phyloP scores from a whole-genome alignment of 306 rosid species.

The Amphicarpaea edgeworthii region DNA sequence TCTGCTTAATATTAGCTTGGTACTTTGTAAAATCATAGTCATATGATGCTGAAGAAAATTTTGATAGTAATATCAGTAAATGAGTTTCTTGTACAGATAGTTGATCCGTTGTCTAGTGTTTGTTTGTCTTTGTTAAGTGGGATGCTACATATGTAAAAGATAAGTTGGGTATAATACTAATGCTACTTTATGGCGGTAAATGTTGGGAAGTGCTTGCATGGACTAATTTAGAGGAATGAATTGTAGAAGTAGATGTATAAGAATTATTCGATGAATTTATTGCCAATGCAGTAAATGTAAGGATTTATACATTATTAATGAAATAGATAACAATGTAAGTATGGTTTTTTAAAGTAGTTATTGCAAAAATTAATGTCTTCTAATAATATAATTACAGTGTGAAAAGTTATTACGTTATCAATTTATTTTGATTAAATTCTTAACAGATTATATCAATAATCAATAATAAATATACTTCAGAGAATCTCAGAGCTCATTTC shows the following conservation, averaged over 20 bases:
- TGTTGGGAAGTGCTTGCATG: background rate
- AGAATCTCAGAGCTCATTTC: background rate
- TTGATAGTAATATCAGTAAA: slow-evolving; percentile 3
- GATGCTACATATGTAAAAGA: background rate
- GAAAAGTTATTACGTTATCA: background rate
- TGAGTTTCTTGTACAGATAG: slow-evolving; percentile 13
- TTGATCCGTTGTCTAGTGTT: slow-evolving; percentile 2
- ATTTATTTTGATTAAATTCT: background rate
- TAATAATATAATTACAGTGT: background rate
- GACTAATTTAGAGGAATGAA: background rate
- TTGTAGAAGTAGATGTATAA: background rate
- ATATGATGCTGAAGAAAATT: slow-evolving; percentile 10
- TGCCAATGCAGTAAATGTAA: background rate
- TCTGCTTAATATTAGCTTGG: background rate
- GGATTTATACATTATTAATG: no score
- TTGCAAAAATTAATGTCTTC: background rate
- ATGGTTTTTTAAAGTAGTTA: background rate
- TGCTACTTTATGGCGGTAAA: background rate
- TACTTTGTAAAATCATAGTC: slow-evolving; percentile 23
- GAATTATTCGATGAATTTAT: background rate
- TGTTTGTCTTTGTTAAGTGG: slow-evolving; percentile 2
- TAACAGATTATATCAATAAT: no score
- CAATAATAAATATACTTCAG: no score
- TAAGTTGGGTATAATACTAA: background rate
- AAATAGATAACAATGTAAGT: background rate